Evolutionary conservation across 208 protist species (phyloP), one percentile per base, ranked within the genome.

Genomic region (Acanthamoeba castellanii): DNA sequence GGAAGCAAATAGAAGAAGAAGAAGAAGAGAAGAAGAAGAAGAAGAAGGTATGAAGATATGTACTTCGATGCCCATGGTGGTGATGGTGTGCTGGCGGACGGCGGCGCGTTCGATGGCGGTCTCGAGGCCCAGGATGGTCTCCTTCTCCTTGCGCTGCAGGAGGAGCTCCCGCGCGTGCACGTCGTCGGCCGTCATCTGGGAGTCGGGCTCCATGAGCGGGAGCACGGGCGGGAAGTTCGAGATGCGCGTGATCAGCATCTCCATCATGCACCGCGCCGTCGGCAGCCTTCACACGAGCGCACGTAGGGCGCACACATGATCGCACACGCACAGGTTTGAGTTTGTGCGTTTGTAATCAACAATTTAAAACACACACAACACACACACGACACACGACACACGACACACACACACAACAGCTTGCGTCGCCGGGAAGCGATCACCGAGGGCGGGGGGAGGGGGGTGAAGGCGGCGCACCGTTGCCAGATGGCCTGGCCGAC

Each of bases 231-330:
- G 89, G 32, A 94, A 94, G 42, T 27, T 74, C 5, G 13, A 94
- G 42, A 82, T 42, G 13, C 89, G 89, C 20, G 89, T 94, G 37
- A 94, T 82, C n/a, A 94, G 64, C 89, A 94, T 94, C 32, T 94
- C 89, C 89, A 94, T 94, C 37, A 94, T 34, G 27, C 42, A 37
- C 22, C 68, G 59, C 14, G 89, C 89, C 11, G 89, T 94, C 13
- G 89, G 89, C 37, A 94, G 68, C 34, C 68, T 64, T n/a, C n/a
- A n/a, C n/a, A n/a, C n/a, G n/a, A n/a, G n/a, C n/a, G n/a, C n/a
- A n/a, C n/a, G n/a, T n/a, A n/a, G n/a, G n/a, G n/a, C n/a, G n/a
- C n/a, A n/a, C n/a, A n/a, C n/a, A n/a, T n/a, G n/a, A n/a, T n/a
- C n/a, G n/a, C n/a, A n/a, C n/a, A n/a, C n/a, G n/a, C n/a, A n/a